phyloP scores from a whole-genome alignment of 1,139 yeast species.

The Martiniozyma asiatica region DNA sequence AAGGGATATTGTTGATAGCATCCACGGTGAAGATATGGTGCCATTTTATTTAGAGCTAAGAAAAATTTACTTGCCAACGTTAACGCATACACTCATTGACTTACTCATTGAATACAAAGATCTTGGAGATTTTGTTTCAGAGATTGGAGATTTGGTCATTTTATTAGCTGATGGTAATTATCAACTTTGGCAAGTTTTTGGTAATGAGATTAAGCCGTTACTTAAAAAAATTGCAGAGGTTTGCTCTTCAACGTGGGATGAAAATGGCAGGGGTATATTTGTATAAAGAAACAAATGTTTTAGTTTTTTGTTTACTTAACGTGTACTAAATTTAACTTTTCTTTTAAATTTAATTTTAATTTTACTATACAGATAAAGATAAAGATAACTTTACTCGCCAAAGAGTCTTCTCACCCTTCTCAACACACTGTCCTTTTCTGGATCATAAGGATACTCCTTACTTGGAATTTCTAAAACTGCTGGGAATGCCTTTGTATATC shows the following conservation, averaged over 20 bases:
- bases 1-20: no score
- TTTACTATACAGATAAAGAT: background rate
- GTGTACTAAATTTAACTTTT: background rate
- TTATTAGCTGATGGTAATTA: conserved; percentile 38
- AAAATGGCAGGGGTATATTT: conserved; percentile 26
- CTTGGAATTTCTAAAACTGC: conserved; percentile 95
- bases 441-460: conserved; percentile 96
- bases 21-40: conserved; percentile 10
- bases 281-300: conserved; percentile 10
- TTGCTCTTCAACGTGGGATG: conserved; percentile 24
- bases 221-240: conserved; percentile 41
- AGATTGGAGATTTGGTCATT: conserved; percentile 48
- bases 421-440: conserved; percentile 92
- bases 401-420: conserved; percentile 88
- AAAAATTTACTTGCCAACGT: conserved; percentile 59
- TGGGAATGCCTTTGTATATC: conserved; percentile 84
- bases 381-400: conserved; percentile 51
- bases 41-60: conserved; percentile 39
- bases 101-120: conserved; percentile 26
- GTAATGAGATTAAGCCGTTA: conserved; percentile 51
- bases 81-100: conserved; percentile 46
- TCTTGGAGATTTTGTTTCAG: conserved; percentile 23
- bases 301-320: background rate
- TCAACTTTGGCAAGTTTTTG: conserved; percentile 41
- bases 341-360: background rate